phyloP scores from a whole-genome alignment of 805 yeast genomes.

The Pichia kluyveri region DNA sequence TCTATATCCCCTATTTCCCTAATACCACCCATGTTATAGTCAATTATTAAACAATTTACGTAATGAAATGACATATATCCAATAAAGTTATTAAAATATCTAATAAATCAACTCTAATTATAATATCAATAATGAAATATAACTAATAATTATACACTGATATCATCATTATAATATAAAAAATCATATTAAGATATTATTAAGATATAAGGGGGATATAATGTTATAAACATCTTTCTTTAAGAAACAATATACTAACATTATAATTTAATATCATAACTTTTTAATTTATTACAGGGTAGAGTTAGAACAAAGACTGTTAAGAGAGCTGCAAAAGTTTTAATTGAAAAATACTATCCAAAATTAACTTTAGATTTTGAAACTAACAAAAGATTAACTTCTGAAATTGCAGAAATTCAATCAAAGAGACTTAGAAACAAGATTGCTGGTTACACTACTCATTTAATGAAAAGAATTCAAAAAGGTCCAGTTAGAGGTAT shows the following conservation, averaged over 20 bases:
- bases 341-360: conserved; percentile 99
- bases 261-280: background rate
- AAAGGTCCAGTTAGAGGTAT: conserved; percentile 99
- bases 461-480: conserved; percentile 99
- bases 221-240: too few species aligned
- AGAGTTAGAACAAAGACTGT: conserved; percentile 99
- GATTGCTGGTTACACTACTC: conserved; percentile 99
- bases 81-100: too few species aligned
- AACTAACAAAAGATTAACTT: conserved; percentile 99
- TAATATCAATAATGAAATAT: too few species aligned
- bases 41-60: too few species aligned
- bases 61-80: too few species aligned
- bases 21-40: too few species aligned
- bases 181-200: too few species aligned
- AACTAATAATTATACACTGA: too few species aligned
- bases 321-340: conserved; percentile 99
- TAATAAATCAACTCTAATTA: too few species aligned
- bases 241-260: too few species aligned
- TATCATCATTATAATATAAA: too few species aligned
- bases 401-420: conserved; percentile 97
- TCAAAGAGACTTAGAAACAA: conserved; percentile 99
- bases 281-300: conserved; percentile 53
- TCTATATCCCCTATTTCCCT: background rate
- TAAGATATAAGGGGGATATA: too few species aligned
- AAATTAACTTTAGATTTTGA: conserved; percentile 98